phyloP scores from a whole-genome alignment of 23 red algal genomes.

The Chondrus crispus region DNA sequence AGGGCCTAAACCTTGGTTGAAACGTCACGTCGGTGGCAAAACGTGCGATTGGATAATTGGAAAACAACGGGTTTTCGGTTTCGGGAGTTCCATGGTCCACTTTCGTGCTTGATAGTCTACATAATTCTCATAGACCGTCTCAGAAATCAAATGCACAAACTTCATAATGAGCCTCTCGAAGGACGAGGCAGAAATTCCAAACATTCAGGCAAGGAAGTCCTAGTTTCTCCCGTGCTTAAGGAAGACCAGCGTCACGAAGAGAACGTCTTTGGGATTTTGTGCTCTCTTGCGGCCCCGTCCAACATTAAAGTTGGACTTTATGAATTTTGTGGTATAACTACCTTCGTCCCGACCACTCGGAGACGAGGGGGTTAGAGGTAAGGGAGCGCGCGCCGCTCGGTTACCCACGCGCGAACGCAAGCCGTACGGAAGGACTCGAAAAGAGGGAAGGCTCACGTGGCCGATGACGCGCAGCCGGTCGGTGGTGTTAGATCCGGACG shows the following conservation, averaged over 20 bases:
- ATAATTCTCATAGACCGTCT: background rate
- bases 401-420: no score
- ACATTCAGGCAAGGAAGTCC: background rate
- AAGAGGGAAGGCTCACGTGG: no score
- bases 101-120: background rate
- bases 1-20: background rate
- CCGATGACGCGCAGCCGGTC: no score
- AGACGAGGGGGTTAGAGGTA: no score
- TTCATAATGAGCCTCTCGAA: background rate
- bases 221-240: background rate
- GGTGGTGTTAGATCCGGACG: no score
- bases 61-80: background rate
- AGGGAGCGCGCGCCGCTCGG: no score
- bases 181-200: background rate
- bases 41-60: background rate
- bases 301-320: background rate
- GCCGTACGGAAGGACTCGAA: no score
- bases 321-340: no score
- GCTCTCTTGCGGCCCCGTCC: background rate
- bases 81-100: background rate
- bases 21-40: constrained; percentile 26
- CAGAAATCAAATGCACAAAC: background rate
- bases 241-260: background rate
- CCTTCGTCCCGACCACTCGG: no score
- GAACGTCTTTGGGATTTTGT: background rate